Evolutionary conservation across 1,284 basidiomycete species (phyloP).

Genomic region (Cutaneotrichosporon cutaneum): DNA sequence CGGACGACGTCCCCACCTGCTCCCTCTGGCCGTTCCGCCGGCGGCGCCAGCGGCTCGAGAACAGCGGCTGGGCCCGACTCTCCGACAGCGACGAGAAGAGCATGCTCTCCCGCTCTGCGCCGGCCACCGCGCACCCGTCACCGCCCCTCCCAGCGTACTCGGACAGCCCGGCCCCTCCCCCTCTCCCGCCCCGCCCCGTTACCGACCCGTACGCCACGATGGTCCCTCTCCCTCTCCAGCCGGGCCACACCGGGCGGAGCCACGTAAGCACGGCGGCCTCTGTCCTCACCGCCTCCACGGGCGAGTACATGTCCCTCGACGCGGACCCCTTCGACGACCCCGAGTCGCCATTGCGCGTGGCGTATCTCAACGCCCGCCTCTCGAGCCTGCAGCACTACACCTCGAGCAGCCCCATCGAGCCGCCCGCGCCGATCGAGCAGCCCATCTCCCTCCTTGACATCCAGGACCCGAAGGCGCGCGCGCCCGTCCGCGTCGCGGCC

Average conservation of each 20-base stretch:
- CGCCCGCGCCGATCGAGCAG: neutral
- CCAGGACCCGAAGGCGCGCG: constrained; percentile 8
- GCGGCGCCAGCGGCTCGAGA: neutral
- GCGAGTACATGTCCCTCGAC: constrained; percentile 8
- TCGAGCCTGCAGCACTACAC: neutral
- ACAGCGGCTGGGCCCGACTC: neutral
- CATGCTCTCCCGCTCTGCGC: neutral
- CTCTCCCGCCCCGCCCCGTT: neutral
- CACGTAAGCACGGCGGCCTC: neutral
- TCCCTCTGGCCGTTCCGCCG: constrained; percentile 2
- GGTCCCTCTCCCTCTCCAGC: neutral
- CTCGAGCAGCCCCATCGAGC: neutral
- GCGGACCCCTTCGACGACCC: constrained; percentile 9
- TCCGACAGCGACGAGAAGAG: neutral
- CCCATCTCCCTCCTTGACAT: constrained; percentile 7
- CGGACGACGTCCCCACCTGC: constrained; percentile 1
- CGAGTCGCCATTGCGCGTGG: constrained; percentile 4
- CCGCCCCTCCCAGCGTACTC: neutral
- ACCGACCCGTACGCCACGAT: neutral
- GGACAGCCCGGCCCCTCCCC: neutral
- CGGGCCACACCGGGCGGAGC: neutral
- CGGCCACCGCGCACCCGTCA: neutral
- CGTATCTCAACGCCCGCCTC: constrained; percentile 5
- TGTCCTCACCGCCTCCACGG: neutral
- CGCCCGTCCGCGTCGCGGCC: constrained; percentile 2